These are phyloP conservation scores for Blastocystis sp. DNA, from an alignment of 352 stramenopile genomes.

Conservation along the genomic window DNA sequence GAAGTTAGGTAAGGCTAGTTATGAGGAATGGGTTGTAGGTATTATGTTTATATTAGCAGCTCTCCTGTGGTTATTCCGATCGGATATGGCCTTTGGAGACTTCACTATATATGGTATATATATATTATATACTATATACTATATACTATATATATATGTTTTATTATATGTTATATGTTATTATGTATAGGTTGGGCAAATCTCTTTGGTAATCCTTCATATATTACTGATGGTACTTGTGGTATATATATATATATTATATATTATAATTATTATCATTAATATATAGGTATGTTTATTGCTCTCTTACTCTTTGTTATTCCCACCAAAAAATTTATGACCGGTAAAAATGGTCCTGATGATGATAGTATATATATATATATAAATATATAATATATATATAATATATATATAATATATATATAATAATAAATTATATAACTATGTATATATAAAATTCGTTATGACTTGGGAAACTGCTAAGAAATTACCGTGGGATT, in stretches of 20 bases:
- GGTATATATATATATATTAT: too few relatives aligned
- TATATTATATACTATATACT: too few relatives aligned
- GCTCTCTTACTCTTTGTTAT: slow-evolving; percentile 25
- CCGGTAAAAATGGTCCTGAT: too few relatives aligned
- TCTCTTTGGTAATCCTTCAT: background rate
- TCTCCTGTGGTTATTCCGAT: slow-evolving; percentile 26
- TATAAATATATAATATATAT: too few relatives aligned
- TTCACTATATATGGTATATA: slow-evolving; percentile 24
- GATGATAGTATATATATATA: too few relatives aligned
- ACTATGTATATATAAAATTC: slow-evolving; percentile 20
- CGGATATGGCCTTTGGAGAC: slow-evolving; percentile 13
- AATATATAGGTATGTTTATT: slow-evolving; percentile 27
- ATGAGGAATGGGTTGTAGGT: slow-evolving; percentile 25
- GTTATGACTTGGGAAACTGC: slow-evolving; percentile 29
- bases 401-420: too few relatives aligned
- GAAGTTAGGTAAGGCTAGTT: slow-evolving; percentile 23
- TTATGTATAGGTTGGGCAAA: slow-evolving; percentile 20
- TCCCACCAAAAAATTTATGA: slow-evolving; percentile 23
- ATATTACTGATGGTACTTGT: slow-evolving; percentile 8
- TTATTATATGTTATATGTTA: background rate
- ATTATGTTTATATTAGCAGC: slow-evolving; percentile 5
- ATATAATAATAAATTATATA: too few relatives aligned
- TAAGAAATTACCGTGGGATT: slow-evolving; percentile 29
- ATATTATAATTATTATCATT: too few relatives aligned
- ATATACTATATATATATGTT: too few relatives aligned